Percentiles rank a stretch among this genome's conserved stretches.
phyloP scores from a whole-genome alignment of 768 basidiomycete species.

The Termitomyces eurrhizus region DNA sequence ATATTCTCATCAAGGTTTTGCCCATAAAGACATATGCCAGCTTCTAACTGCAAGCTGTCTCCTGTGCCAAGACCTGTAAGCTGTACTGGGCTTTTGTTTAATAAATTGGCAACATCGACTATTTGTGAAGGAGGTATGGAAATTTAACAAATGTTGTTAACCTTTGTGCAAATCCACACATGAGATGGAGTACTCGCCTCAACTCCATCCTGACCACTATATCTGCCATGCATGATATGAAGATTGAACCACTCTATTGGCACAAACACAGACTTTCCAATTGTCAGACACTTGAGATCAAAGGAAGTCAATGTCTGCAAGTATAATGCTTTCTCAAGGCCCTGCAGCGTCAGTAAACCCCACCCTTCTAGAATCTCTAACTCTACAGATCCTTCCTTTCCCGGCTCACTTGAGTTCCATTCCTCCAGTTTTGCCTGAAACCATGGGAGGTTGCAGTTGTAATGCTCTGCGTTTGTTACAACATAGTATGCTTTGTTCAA shows the following conservation, averaged over 20 bases:
- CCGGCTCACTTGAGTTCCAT: constrained; percentile 68
- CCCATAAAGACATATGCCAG: constrained; percentile 96
- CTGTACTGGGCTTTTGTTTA: constrained; percentile 63
- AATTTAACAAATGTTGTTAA: constrained; percentile 45
- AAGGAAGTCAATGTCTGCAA: constrained; percentile 74
- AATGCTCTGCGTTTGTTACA: constrained; percentile 92
- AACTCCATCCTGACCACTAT: constrained; percentile 98
- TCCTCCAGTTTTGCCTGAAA: constrained; percentile 61
- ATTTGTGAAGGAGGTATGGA: constrained; percentile 82
- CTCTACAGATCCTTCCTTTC: constrained; percentile 61
- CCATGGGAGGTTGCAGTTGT: constrained; percentile 79
- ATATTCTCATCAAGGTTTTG: constrained; percentile 88
- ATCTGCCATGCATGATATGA: constrained; percentile 91
- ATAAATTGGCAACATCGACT: constrained; percentile 64
- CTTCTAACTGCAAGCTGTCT: constrained; percentile 92
- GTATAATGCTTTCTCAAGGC: constrained; percentile 78
- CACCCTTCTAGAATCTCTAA: constrained; percentile 78
- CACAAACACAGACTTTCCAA: constrained; percentile 81
- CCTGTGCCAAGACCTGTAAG: constrained; percentile 89
- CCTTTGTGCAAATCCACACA: neutral
- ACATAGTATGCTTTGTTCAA: constrained; percentile 80
- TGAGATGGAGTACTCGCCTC: constrained; percentile 49
- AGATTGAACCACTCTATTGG: constrained; percentile 74
- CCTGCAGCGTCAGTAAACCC: constrained; percentile 91
- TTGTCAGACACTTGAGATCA: constrained; percentile 71